A percentile compares a stretch with the other conserved stretches of the same genome.
Conservation (phyloP, 345 rosid species). For the Acer campestre region DNA sequence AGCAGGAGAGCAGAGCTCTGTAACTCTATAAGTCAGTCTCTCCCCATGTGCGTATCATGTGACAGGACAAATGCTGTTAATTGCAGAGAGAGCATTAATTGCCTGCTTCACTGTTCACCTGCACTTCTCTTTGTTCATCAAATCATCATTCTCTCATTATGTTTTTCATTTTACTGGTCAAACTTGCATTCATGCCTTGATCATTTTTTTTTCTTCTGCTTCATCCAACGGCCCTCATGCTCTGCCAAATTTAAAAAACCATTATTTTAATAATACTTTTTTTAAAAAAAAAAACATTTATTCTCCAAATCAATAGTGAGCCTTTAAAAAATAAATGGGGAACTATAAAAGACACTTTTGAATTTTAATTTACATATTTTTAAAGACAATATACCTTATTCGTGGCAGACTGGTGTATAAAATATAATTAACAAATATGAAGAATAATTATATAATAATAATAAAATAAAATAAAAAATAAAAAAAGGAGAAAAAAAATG, state of each 20-base stretch:
- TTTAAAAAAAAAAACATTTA: no score
- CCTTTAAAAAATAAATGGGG: no score
- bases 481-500: neutral
- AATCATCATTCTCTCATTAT: neutral
- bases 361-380: no score
- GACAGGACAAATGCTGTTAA: constrained; percentile 3
- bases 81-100: constrained; percentile 21
- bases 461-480: neutral
- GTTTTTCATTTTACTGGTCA: neutral
- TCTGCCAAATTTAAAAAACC: neutral
- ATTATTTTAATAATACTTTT: no score
- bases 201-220: neutral
- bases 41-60: constrained; percentile 27
- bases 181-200: neutral
- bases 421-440: neutral
- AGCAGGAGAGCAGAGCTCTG: neutral
- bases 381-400: no score
- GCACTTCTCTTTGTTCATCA: neutral
- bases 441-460: neutral
- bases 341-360: no score
- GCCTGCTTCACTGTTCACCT: neutral
- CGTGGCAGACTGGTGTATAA: no score
- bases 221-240: neutral
- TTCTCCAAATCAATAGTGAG: no score
- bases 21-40: neutral